A percentile compares a stretch with the other conserved stretches of the same genome.
These are phyloP conservation scores for Tricholoma flavovirens DNA, from an alignment of 768 basidiomycete species.

Conservation along the genomic window DNA sequence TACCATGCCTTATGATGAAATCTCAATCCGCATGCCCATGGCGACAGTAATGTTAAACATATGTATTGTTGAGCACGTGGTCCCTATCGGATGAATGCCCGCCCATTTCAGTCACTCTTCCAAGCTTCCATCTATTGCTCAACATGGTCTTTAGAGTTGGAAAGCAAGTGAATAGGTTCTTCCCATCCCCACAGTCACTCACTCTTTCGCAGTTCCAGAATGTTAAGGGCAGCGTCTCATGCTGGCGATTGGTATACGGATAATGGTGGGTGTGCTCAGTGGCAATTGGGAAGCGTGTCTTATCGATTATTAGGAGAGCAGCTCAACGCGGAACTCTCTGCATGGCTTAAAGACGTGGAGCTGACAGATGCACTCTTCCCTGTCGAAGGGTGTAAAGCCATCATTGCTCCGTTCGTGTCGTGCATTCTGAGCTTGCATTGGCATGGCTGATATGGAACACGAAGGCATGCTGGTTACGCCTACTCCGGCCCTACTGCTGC, in stretches of 20 bases:
- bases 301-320: conserved; percentile 37
- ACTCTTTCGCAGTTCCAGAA: conserved; percentile 7
- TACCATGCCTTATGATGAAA: conserved; percentile 47
- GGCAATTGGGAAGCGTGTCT: conserved; percentile 8
- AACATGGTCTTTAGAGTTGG: conserved; percentile 15
- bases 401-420: conserved; percentile 87
- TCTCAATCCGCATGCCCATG: conserved; percentile 42
- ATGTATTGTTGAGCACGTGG: background rate
- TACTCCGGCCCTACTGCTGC: conserved; percentile 94
- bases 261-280: conserved; percentile 40
- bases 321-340: conserved; percentile 55
- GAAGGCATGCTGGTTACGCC: conserved; percentile 90
- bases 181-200: background rate
- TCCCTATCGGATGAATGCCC: too few relatives aligned
- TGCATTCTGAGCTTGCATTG: background rate
- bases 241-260: conserved; percentile 88
- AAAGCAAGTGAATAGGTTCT: conserved; percentile 12
- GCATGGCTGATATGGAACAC: conserved; percentile 3
- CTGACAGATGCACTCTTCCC: conserved; percentile 48
- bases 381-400: conserved; percentile 65
- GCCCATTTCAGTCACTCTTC: too few relatives aligned
- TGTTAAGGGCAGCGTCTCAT: conserved; percentile 61
- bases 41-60: background rate
- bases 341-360: conserved; percentile 56
- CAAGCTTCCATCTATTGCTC: too few relatives aligned